A percentile compares a stretch with the other conserved stretches of the same genome.
Conservation (phyloP, 352 stramenopile genomes). For the Globisporangium perplexum region DNA sequence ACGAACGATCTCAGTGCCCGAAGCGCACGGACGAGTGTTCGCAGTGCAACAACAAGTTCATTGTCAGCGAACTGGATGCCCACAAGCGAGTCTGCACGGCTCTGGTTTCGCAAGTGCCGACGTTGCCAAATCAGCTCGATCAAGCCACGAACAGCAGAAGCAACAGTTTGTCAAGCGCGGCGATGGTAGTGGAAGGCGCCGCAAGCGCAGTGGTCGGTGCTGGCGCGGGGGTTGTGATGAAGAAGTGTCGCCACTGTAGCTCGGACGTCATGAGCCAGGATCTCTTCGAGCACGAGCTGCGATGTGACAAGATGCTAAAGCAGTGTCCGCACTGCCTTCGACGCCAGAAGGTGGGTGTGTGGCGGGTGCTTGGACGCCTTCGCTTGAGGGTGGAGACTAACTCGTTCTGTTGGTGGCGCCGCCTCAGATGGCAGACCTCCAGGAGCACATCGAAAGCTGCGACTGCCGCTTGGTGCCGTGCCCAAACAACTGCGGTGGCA, state of each 20-base stretch:
- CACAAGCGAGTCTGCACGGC: slow-evolving; percentile 29
- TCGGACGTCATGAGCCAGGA: slow-evolving; percentile 36
- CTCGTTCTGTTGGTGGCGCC: not conserved
- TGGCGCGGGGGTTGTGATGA: slow-evolving; percentile 14
- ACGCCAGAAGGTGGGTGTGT: slow-evolving; percentile 49
- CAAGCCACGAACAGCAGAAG: not conserved
- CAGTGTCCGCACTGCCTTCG: slow-evolving; percentile 79
- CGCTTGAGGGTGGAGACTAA: not conserved
- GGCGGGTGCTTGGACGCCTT: not conserved
- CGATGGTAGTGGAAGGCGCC: not conserved
- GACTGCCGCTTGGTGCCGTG: slow-evolving; percentile 75
- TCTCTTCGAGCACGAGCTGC: slow-evolving; percentile 63
- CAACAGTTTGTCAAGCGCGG: not conserved
- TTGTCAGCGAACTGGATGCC: slow-evolving; percentile 35
- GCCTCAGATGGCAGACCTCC: slow-evolving; percentile 51
- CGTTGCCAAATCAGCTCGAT: not conserved
- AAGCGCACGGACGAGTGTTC: slow-evolving; percentile 40
- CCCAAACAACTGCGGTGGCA: slow-evolving; percentile 70
- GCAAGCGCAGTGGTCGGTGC: not conserved
- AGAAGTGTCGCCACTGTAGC: slow-evolving; percentile 66
- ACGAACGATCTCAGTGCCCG: slow-evolving; percentile 52
- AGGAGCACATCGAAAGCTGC: slow-evolving; percentile 79
- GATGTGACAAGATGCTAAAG: slow-evolving; percentile 79
- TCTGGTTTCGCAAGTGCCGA: not conserved
- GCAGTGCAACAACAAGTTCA: slow-evolving; percentile 32